These are phyloP conservation scores for Chimonanthus salicifolius DNA, from an alignment of 164 flowering plant species.

Conservation along the genomic window DNA sequence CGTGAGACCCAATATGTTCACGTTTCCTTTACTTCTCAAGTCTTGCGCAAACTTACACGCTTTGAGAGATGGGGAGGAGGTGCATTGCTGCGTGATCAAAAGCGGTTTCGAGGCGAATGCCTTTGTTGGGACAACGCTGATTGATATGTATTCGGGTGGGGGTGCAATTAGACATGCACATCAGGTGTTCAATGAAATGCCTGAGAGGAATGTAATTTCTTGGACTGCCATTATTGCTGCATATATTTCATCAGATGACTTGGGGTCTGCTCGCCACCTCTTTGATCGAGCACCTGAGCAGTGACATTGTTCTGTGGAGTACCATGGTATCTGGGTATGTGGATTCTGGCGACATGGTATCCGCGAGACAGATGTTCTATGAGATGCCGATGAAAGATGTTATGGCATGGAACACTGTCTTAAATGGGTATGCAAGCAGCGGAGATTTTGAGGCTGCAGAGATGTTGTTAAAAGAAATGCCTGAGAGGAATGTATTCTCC, in stretches of 20 bases:
- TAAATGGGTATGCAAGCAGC: conserved; percentile 46
- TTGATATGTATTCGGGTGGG: conserved; percentile 50
- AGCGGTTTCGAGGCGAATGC: conserved; percentile 41
- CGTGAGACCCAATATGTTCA: conserved; percentile 45
- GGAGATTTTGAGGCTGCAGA: conserved; percentile 36
- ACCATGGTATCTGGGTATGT: conserved; percentile 59
- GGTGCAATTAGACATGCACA: conserved; percentile 34
- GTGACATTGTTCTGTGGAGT: conserved; percentile 65
- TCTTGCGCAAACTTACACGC: conserved; percentile 39
- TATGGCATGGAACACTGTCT: conserved; percentile 59
- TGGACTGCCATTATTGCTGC: conserved; percentile 63
- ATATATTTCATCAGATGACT: conserved; percentile 31
- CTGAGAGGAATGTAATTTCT: conserved; percentile 49
- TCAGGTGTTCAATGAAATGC: conserved; percentile 52
- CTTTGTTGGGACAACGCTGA: conserved; percentile 52
- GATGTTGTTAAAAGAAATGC: conserved; percentile 52
- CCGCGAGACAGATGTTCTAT: conserved; percentile 45
- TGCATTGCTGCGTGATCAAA: conserved; percentile 46
- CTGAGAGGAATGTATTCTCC: conserved; percentile 52
- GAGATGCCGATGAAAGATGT: conserved; percentile 45
- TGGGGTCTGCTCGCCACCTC: conserved; percentile 41
- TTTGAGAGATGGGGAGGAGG: conserved; percentile 37
- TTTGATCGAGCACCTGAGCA: conserved; percentile 53
- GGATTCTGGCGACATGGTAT: conserved; percentile 36
- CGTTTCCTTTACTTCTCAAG: conserved; percentile 55